A percentile compares a stretch with the other conserved stretches of the same genome.
Evolutionary conservation across 768 basidiomycete genomes (phyloP).

Genomic region (Stropharia rugosoannulata): DNA sequence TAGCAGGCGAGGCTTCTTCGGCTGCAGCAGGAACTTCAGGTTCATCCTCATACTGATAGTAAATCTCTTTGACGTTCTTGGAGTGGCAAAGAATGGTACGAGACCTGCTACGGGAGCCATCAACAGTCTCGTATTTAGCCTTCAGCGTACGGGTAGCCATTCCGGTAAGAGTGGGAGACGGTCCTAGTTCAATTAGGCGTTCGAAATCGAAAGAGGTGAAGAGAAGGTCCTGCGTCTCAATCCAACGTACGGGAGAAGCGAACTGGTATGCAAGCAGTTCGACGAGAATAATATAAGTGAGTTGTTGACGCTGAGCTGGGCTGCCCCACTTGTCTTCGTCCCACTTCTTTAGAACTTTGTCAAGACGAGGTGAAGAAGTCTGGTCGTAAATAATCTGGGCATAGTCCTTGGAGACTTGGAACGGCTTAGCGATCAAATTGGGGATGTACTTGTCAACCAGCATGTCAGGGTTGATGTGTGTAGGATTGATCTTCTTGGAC

Average conservation of each 20-base stretch:
- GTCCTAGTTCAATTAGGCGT: constrained; percentile 93
- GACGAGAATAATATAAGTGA: constrained; percentile 95
- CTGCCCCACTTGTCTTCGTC: constrained; percentile 88
- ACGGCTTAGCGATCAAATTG: constrained; percentile 90
- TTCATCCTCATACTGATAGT: constrained; percentile 96
- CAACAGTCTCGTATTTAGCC: constrained; percentile 89
- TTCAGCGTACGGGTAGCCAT: constrained; percentile 91
- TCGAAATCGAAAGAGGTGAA: constrained; percentile 88
- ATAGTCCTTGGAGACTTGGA: constrained; percentile 81
- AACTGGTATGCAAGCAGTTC: constrained; percentile 98
- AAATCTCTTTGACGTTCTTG: constrained; percentile 95
- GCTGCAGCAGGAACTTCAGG: constrained; percentile 41
- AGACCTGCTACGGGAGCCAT: constrained; percentile 78
- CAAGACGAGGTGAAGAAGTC: constrained; percentile 92
- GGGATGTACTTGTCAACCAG: constrained; percentile 96
- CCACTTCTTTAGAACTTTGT: constrained; percentile 94
- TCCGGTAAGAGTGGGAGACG: constrained; percentile 93
- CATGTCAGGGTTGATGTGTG: constrained; percentile 91
- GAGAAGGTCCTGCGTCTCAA: constrained; percentile 95
- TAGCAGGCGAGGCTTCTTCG: constrained; percentile 33
- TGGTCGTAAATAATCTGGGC: constrained; percentile 96
- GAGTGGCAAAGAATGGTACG: constrained; percentile 89
- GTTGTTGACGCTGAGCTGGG: constrained; percentile 80
- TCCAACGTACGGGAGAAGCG: constrained; percentile 98
- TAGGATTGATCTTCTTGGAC: constrained; percentile 95